Evolutionary conservation across 163 green algal genomes (phyloP).

Genomic region (Chloromonas sp.): DNA sequence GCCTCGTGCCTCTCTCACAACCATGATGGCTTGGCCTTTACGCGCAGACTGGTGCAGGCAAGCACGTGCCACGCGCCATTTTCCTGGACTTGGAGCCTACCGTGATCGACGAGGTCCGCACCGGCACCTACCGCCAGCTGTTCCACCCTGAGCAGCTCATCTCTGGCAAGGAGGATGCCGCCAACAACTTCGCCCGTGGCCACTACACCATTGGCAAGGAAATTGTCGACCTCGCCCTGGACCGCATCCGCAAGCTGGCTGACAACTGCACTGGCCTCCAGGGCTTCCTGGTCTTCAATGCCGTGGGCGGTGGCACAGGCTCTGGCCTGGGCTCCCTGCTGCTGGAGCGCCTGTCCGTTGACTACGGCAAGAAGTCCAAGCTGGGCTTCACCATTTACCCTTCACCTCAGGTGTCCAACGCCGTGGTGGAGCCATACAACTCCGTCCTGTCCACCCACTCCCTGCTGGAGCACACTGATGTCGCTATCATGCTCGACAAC

Average conservation of each 20-base stretch:
- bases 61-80: slow-evolving; percentile 96
- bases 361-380: slow-evolving; percentile 99
- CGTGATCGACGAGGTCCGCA: slow-evolving; percentile 98
- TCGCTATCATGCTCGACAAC: slow-evolving; percentile 98
- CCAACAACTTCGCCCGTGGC: slow-evolving; percentile 98
- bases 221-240: slow-evolving; percentile 96
- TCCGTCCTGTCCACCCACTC: slow-evolving; percentile 98
- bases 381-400: slow-evolving; percentile 98
- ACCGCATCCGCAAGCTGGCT: slow-evolving; percentile 96
- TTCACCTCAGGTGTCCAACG: slow-evolving; percentile 92
- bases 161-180: slow-evolving; percentile 93
- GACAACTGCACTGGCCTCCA: slow-evolving; percentile 99
- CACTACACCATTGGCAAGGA: slow-evolving; percentile 98
- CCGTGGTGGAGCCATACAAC: slow-evolving; percentile 99
- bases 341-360: slow-evolving; percentile 76
- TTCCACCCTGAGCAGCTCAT: slow-evolving; percentile 99
- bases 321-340: slow-evolving; percentile 91
- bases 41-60: slow-evolving; percentile 83
- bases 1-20: no score
- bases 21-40: no score
- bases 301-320: slow-evolving; percentile 94
- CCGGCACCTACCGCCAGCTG: slow-evolving; percentile 97
- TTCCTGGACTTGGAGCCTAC: slow-evolving; percentile 99
- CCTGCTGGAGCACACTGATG: slow-evolving; percentile 98
- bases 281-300: slow-evolving; percentile 99